Evolutionary conservation across 371 early-diverging fungal genomes (phyloP).

Genomic region (Lichtheimia hyalospora): DNA sequence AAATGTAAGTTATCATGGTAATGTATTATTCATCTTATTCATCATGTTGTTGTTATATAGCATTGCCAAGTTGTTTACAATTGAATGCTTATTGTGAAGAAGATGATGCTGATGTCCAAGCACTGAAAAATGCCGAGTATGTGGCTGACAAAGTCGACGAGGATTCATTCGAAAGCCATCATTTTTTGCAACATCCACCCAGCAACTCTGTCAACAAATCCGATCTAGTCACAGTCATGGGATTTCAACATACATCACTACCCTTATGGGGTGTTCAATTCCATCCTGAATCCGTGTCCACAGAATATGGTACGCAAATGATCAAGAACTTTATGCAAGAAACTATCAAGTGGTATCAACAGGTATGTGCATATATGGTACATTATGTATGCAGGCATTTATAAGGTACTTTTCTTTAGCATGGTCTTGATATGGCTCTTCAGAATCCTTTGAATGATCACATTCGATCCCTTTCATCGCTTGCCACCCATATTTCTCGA

Average conservation of each 20-base stretch:
- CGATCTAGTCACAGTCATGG: constrained; percentile 69
- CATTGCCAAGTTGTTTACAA: constrained; percentile 52
- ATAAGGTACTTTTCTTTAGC: background rate
- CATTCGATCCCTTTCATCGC: background rate
- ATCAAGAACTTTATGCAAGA: constrained; percentile 72
- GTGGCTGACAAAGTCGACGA: constrained; percentile 22
- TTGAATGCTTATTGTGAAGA: constrained; percentile 61
- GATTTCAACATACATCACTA: constrained; percentile 63
- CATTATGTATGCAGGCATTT: background rate
- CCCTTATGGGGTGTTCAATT: constrained; percentile 95
- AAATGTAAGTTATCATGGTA: constrained; percentile 27
- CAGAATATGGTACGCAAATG: constrained; percentile 73
- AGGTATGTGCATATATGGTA: background rate
- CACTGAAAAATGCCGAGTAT: constrained; percentile 30
- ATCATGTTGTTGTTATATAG: constrained; percentile 39
- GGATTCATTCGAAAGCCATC: constrained; percentile 13
- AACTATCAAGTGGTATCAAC: constrained; percentile 39
- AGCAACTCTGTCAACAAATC: background rate
- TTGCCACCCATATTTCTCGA: background rate
- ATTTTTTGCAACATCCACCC: constrained; percentile 24
- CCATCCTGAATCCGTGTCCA: constrained; percentile 95
- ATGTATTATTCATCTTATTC: background rate
- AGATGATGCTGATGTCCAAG: constrained; percentile 43
- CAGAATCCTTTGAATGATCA: background rate
- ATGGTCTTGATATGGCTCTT: background rate